A percentile compares a stretch with the other conserved stretches of the same genome.
Conservation (phyloP, 179 eudicot species). For the Beta lomatogona region DNA sequence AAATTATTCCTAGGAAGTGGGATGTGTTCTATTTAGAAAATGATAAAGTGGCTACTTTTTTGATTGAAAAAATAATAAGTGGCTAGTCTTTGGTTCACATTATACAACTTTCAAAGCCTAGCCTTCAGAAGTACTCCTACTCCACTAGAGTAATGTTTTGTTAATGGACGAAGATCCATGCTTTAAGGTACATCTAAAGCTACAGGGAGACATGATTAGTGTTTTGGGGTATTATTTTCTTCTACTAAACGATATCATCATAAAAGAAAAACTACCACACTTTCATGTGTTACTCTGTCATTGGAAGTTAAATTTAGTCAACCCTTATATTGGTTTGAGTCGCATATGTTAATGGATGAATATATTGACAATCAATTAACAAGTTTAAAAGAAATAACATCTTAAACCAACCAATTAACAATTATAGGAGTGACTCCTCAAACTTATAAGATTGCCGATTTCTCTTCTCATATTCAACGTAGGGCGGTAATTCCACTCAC, state of each 20-base stretch:
- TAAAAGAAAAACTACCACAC: background rate
- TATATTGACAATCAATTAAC: no score
- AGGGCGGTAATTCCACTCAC: no score
- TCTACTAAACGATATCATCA: slow-evolving; percentile 14
- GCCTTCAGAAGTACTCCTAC: slow-evolving; percentile 7
- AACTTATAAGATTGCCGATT: no score
- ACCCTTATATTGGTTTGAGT: no score
- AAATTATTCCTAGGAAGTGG: no score
- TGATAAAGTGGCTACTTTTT: no score
- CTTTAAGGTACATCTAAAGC: slow-evolving; percentile 17
- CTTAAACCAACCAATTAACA: no score
- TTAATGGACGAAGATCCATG: slow-evolving; percentile 9
- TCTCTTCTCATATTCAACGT: no score
- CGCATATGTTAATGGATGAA: no score
- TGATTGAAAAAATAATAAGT: background rate
- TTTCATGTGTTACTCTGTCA: background rate
- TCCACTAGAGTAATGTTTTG: background rate
- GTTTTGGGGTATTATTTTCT: background rate
- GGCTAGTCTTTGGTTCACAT: background rate
- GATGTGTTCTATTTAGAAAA: no score
- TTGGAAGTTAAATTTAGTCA: background rate
- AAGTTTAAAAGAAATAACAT: no score
- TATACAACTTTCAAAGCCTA: background rate
- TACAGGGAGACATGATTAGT: slow-evolving; percentile 21
- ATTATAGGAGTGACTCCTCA: no score